Base-by-base conservation (phyloP, 768 basidiomycete species). In the Rhodotorula taiwanensis region DNA sequence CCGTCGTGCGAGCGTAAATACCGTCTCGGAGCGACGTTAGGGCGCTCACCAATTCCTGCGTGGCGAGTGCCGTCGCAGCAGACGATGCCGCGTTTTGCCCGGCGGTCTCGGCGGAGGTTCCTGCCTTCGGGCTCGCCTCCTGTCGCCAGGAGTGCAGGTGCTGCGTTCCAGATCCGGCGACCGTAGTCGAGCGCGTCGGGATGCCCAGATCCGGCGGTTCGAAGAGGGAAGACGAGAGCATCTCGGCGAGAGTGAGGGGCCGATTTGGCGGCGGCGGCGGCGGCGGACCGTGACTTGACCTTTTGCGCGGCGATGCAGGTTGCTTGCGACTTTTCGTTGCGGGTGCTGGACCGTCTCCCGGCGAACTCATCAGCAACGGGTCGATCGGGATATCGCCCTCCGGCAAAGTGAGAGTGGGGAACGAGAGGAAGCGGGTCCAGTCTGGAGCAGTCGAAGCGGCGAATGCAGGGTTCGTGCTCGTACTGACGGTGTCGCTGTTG, bases 201-300 rank as follows among this genome's bases (percentile, higher is more conserved):
- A 60, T 53, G 30, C 55, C 58, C 33, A 65, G 60, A 16, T 52
- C 59, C 3, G 64, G 64, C 23, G 64, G 64, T 27, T 65, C 64
- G 58, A 65, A 60, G 16, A 33, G 31, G 4, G 64, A 52, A 20
- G 34, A 47, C 1, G 58, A 55, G 34, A 65, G 64, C 41, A 65
- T 43, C 28, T 65, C 64, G 42, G 49, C 49, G 23, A 65, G 50
- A 0, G 64, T 60, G 27, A 65, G n/a, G 11, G 52, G 43, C 5
- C 42, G 30, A 14, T 45, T 9, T 9, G 27, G 5, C 16, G n/a
- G 36, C 30, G 36, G 9, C 1, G 11, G 56, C 6, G 51, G n/a
- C n/a, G n/a, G n/a, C n/a, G n/a, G n/a, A n/a, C n/a, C n/a, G n/a
- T n/a, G n/a, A n/a, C n/a, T n/a, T n/a, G n/a, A n/a, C n/a, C n/a